Evolutionary conservation across 2,329 filamentous ascomycete species (phyloP), one percentile per base, ranked within the genome.

Genomic region (Pestalotiopsis sp.): DNA sequence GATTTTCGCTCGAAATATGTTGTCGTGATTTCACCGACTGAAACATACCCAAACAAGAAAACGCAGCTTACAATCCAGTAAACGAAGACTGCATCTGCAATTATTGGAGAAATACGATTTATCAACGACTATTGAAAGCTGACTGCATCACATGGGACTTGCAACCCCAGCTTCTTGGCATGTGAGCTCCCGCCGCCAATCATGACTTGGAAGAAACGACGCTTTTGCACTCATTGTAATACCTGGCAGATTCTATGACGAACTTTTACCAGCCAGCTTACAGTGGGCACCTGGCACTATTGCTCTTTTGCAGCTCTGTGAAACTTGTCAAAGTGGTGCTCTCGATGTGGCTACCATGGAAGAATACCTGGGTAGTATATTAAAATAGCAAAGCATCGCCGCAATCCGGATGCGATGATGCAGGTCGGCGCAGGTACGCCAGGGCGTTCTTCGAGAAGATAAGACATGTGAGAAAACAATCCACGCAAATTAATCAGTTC

Each of bases 391-490:
- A 52, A 52, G 3, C 20, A 9, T 52, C 14, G 17, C 17, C 20
- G 9, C 17, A 5, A 52, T 23, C 45, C 17, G 20, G 17, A 4
- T 9, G 14, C 20, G 5, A 52, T 23, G 7, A 20, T 9, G 45
- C 57, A 27, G 57, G 17, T 36, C 59, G 59, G 27, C 36, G 25
- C 59, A 20, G 31, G 36, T 62, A 36, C 59, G 20, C n/a, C 58
- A 3, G 3, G 9, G 17, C 27, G 3, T 9, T 13, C 9, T n/a
- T 7, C 17, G 17, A 7, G 41, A 13, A 41, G 59, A 62, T 62
- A 62, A 62, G 59, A 59, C 45, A 36, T 36, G 57, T 59, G 57
- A 59, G 25, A 59, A 59, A n/a, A 59, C 57, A 59, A 14, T 20
- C 23, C 4, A 25, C 25, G 23, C 23, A 5, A 36, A 13, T 59